phyloP scores from a whole-genome alignment of 495 filamentous ascomycete species.

The Penicillium pulvis region DNA sequence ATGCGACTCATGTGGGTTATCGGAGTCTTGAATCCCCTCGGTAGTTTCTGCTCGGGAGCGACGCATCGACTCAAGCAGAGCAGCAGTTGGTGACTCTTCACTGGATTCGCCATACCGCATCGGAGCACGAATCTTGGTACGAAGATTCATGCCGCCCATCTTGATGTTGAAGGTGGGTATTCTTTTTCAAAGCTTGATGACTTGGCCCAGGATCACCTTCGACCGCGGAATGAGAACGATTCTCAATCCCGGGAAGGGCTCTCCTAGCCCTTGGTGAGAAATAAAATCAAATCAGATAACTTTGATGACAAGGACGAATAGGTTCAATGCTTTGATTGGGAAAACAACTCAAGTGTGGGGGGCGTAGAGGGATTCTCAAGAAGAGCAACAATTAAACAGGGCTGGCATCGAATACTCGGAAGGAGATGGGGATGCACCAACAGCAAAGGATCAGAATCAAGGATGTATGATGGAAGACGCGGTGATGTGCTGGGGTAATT shows the following conservation, averaged over 20 bases:
- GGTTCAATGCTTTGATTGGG: background rate
- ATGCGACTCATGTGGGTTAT: background rate
- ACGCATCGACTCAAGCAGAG: slow-evolving; percentile 14
- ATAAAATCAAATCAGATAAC: background rate
- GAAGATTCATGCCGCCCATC: slow-evolving; percentile 26
- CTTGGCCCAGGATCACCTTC: background rate
- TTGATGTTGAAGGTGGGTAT: background rate
- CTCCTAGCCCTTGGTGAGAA: background rate
- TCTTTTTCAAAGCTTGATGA: background rate
- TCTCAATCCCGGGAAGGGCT: background rate
- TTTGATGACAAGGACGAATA: background rate
- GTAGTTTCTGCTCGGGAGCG: slow-evolving; percentile 3
- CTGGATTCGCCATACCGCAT: slow-evolving; percentile 17
- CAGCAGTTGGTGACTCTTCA: slow-evolving; percentile 8
- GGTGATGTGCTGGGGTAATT: background rate
- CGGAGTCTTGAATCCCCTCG: background rate
- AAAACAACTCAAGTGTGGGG: background rate
- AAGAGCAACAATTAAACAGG: background rate
- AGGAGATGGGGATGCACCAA: background rate
- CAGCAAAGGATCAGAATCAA: background rate
- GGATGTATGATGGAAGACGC: background rate
- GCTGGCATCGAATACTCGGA: background rate
- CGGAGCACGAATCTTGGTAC: slow-evolving; percentile 22
- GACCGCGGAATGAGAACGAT: background rate
- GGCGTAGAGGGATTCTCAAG: background rate